phyloP scores from a whole-genome alignment of 2,329 filamentous ascomycete species.

The Pseudocercospora vitis region DNA sequence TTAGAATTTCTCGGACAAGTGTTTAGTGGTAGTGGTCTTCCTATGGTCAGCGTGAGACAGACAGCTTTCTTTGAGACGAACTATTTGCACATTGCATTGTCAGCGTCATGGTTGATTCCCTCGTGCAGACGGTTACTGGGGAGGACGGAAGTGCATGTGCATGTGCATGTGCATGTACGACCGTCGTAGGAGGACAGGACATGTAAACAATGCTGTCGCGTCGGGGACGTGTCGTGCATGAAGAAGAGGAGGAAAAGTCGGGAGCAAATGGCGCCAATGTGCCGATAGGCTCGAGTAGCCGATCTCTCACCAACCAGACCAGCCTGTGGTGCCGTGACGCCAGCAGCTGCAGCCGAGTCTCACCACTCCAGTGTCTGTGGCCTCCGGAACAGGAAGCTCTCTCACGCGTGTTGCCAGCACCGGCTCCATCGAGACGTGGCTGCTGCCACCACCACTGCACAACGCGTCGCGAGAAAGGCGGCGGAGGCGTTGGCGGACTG shows the following conservation, averaged over 20 bases:
- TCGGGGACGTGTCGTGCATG: background rate
- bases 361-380: too few relatives aligned
- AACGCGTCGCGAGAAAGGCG: too few relatives aligned
- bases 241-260: background rate
- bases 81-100: background rate
- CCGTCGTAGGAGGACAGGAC: too few relatives aligned
- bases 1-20: background rate
- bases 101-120: background rate
- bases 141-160: too few relatives aligned
- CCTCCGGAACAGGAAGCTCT: background rate
- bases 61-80: too few relatives aligned
- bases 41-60: slow-evolving; percentile 5
- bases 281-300: background rate
- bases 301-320: background rate
- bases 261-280: background rate
- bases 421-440: too few relatives aligned
- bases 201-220: background rate
- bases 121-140: too few relatives aligned
- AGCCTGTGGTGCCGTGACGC: background rate
- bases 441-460: too few relatives aligned
- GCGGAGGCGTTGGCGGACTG: too few relatives aligned
- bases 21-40: background rate
- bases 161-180: background rate
- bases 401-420: background rate
- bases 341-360: background rate